Percentiles rank a stretch among this genome's conserved stretches.
Conservation (phyloP, 345 rosid species). For the Gossypium herbaceum region DNA sequence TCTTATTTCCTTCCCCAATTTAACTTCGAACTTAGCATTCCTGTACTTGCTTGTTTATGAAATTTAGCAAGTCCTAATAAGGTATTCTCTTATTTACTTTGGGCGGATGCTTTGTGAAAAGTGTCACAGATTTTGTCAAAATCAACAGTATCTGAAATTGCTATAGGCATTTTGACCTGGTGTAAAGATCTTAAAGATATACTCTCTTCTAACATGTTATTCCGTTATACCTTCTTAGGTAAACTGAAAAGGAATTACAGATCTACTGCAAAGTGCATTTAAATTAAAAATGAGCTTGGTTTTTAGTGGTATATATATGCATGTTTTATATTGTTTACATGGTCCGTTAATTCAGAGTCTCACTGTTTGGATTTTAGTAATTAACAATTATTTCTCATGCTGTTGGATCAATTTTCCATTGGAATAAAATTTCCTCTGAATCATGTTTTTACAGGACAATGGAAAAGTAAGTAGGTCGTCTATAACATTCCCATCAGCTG, state of each 20-base stretch:
- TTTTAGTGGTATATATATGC: neutral
- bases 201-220: neutral
- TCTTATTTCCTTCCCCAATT: neutral
- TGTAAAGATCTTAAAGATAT: neutral
- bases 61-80: neutral
- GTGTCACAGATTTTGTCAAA: neutral
- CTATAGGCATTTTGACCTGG: neutral
- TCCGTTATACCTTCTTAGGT: neutral
- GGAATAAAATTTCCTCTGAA: constrained; percentile 15
- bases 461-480: constrained; percentile 56
- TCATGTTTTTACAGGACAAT: constrained; percentile 46
- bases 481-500: constrained; percentile 77
- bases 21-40: neutral
- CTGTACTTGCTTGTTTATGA: neutral
- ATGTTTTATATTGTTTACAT: neutral
- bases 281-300: neutral
- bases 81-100: neutral
- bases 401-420: neutral
- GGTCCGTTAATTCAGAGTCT: neutral
- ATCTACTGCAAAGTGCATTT: neutral
- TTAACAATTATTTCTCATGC: neutral
- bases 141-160: constrained; percentile 1
- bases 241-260: neutral
- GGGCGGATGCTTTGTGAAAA: neutral
- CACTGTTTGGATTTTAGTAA: neutral